Evolutionary conservation across 495 filamentous ascomycete genomes (phyloP).

Genomic region (Aspergillus conjunctus): DNA sequence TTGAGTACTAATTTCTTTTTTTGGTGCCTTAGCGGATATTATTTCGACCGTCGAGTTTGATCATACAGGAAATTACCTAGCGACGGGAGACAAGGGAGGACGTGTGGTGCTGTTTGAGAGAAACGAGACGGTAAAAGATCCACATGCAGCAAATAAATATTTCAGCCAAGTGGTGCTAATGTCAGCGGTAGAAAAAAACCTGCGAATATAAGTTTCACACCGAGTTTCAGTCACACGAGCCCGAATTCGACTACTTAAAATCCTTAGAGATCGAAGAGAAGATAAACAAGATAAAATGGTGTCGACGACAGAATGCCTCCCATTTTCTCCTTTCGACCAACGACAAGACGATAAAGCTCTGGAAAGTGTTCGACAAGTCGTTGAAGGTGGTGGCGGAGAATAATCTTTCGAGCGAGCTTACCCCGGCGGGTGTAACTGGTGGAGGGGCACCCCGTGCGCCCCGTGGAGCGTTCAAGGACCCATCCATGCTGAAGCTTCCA

Average conservation of each 20-base stretch:
- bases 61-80: conserved; percentile 96
- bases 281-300: conserved; percentile 99
- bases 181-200: conserved; percentile 88
- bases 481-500: conserved; percentile 86
- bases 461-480: conserved; percentile 72
- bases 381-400: conserved; percentile 98
- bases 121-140: conserved; percentile 81
- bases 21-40: conserved; percentile 75
- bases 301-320: conserved; percentile 93
- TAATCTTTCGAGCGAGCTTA: conserved; percentile 93
- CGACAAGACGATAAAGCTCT: conserved; percentile 99
- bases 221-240: conserved; percentile 98
- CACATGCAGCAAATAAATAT: conserved; percentile 12
- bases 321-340: conserved; percentile 98
- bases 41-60: conserved; percentile 99
- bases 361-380: conserved; percentile 99
- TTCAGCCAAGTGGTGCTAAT: conserved; percentile 23
- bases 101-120: conserved; percentile 95
- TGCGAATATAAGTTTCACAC: conserved; percentile 99
- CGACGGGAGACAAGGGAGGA: conserved; percentile 97
- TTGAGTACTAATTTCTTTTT: conserved; percentile 16
- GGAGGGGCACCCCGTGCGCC: conserved; percentile 74
- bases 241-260: conserved; percentile 98
- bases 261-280: conserved; percentile 99
- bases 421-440: conserved; percentile 73